Percentiles rank a stretch among this genome's conserved stretches.
These are phyloP conservation scores for Chlamydomonas schloesseri DNA, from an alignment of 139 green algal species.

Conservation along the genomic window DNA sequence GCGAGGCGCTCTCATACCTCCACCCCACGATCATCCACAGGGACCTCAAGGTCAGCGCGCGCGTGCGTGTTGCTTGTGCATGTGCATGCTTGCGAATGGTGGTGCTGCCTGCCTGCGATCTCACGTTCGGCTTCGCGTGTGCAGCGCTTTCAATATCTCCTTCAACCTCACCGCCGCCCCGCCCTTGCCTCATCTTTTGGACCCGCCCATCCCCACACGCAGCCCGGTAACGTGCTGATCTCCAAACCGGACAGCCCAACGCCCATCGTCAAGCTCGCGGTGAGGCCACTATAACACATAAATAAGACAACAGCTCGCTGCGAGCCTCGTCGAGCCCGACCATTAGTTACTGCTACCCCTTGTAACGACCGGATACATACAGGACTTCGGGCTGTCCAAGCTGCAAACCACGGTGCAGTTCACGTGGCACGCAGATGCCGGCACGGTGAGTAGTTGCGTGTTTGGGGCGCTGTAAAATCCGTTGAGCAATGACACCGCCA, in stretches of 20 bases:
- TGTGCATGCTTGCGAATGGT: no score
- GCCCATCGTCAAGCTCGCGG: conserved; percentile 16
- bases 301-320: no score
- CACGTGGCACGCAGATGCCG: background rate
- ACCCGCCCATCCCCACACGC: background rate
- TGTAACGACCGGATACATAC: background rate
- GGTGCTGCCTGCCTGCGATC: no score
- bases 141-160: no score
- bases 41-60: background rate
- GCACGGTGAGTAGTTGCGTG: background rate
- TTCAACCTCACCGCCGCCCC: no score
- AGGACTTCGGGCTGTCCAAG: conserved; percentile 9
- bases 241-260: background rate
- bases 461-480: no score
- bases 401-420: background rate
- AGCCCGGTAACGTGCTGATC: conserved; percentile 18
- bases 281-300: background rate
- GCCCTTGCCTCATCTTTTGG: background rate
- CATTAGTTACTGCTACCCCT: no score
- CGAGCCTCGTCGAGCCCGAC: no score
- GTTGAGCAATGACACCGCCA: no score
- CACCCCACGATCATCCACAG: conserved; percentile 27
- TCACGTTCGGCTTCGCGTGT: no score
- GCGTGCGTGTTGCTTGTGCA: no score
- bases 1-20: background rate